Conservation (phyloP, 768 basidiomycete species). For the Russula foetens region DNA sequence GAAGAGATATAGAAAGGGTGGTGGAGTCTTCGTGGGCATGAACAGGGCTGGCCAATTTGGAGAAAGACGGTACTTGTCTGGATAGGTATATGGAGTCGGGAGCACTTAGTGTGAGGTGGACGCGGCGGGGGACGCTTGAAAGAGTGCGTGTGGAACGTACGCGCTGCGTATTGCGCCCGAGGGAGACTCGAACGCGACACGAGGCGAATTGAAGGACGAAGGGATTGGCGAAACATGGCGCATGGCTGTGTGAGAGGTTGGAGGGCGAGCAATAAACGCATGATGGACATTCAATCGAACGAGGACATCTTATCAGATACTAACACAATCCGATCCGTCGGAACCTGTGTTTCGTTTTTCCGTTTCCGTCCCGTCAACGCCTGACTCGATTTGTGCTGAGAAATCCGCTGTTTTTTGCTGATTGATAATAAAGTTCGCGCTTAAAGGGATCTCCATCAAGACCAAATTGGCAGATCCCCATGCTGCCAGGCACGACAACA, state of each 20-base stretch:
- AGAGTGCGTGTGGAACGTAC: background rate
- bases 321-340: no score
- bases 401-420: background rate
- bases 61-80: conserved; percentile 11
- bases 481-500: background rate
- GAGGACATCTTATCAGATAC: background rate
- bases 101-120: conserved; percentile 5
- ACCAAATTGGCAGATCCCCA: background rate
- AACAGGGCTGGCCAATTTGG: background rate
- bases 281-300: background rate
- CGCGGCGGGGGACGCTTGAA: conserved; percentile 1
- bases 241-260: conserved; percentile 5
- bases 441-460: background rate
- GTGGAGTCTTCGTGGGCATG: background rate
- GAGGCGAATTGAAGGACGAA: conserved; percentile 3
- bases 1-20: background rate
- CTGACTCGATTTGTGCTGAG: background rate
- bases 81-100: background rate
- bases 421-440: background rate
- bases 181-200: background rate
- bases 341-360: no score
- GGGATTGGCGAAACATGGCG: conserved; percentile 7
- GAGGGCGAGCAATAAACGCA: background rate
- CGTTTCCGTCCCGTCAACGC: background rate
- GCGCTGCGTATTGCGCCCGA: background rate